phyloP scores from a whole-genome alignment of 345 rosid species.

The Lumnitzera racemosa region DNA sequence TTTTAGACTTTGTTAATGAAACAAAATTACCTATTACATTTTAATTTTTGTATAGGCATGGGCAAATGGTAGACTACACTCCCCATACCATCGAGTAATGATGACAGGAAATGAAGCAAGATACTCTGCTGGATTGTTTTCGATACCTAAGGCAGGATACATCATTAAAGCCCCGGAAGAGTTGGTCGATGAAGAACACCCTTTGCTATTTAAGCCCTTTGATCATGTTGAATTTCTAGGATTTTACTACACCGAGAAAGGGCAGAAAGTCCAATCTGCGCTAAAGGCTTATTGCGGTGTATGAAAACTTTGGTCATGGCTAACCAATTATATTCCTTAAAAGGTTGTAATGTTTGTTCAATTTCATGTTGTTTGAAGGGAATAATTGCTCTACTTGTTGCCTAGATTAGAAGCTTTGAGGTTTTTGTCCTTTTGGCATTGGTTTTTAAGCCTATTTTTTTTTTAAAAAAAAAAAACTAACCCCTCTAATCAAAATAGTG shows the following conservation, averaged over 20 bases:
- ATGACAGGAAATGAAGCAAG: conserved; percentile 50
- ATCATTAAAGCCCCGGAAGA: conserved; percentile 41
- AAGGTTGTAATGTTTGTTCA: no score
- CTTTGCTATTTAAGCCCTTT: conserved; percentile 45
- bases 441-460: no score
- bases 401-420: no score
- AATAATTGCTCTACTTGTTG: no score
- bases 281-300: conserved; percentile 41
- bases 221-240: conserved; percentile 41
- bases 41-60: conserved; percentile 36
- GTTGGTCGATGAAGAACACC: conserved; percentile 44
- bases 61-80: conserved; percentile 51
- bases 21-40: no score
- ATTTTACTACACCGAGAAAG: conserved; percentile 35
- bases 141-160: conserved; percentile 41
- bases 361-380: no score
- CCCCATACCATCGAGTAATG: conserved; percentile 64
- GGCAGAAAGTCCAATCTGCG: conserved; percentile 29
- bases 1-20: no score
- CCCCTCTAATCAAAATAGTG: no score
- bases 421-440: no score
- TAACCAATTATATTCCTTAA: no score
- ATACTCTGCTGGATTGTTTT: conserved; percentile 51
- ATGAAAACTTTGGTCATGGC: not conserved
- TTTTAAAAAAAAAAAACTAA: no score